A percentile compares a stretch with the other conserved stretches of the same genome.
These are phyloP conservation scores for Naganishia vaughanmartiniae DNA, from an alignment of 768 basidiomycete genomes.

Conservation along the genomic window DNA sequence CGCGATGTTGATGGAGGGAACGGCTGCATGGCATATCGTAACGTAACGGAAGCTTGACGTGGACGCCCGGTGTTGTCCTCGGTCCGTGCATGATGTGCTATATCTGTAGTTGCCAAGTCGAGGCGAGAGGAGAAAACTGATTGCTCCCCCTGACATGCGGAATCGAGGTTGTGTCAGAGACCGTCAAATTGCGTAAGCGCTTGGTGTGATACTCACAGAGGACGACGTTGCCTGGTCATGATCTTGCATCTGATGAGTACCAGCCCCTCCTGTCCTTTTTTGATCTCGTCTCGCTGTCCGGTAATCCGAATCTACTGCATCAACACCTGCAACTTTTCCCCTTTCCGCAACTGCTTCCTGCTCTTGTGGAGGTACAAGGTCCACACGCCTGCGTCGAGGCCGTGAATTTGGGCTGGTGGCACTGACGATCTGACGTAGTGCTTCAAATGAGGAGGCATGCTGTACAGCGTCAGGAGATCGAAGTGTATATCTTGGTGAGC, in stretches of 20 bases:
- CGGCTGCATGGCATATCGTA: not conserved
- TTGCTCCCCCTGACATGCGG: not conserved
- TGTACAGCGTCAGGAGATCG: not conserved
- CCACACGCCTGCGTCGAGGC: not conserved
- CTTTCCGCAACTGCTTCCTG: not conserved
- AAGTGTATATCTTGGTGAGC: not conserved
- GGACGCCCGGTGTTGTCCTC: not conserved
- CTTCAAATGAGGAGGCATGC: conserved; percentile 5
- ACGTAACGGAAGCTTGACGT: not conserved
- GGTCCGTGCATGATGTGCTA: not conserved
- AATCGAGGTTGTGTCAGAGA: not conserved
- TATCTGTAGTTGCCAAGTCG: not conserved
- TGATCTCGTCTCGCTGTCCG: not conserved
- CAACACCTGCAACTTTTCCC: not conserved
- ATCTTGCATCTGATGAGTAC: not conserved
- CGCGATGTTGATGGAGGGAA: not conserved
- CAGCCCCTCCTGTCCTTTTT: not conserved
- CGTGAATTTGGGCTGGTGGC: conserved; percentile 12
- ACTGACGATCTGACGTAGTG: not conserved
- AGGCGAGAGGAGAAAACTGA: not conserved
- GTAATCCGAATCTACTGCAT: not conserved
- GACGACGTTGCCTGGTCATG: not conserved
- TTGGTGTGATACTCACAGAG: not conserved
- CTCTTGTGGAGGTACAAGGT: not conserved
- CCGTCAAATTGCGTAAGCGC: not conserved